Conservation (phyloP, 768 basidiomycete genomes). For the Leccinellum albellum region DNA sequence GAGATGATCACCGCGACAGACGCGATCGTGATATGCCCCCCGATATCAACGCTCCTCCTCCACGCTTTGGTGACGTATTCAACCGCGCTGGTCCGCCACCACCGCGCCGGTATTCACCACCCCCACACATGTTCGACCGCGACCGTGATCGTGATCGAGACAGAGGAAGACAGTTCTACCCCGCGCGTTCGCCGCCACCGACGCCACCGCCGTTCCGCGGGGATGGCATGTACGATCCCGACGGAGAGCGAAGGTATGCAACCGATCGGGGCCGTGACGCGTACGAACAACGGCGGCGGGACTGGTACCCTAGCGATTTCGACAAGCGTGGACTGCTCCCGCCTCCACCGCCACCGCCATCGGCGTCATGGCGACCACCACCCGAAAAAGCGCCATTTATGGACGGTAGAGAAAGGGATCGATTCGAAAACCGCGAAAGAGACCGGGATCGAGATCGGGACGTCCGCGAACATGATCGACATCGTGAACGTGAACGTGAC, state of each 20-base stretch:
- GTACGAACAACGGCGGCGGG: constrained; percentile 27
- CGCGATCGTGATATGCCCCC: constrained; percentile 35
- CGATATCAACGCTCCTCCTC: constrained; percentile 31
- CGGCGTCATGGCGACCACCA: constrained; percentile 26
- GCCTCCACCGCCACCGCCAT: not conserved
- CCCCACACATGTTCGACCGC: constrained; percentile 36
- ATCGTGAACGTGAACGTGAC: constrained; percentile 38
- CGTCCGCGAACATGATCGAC: constrained; percentile 35
- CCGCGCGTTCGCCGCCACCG: constrained; percentile 29
- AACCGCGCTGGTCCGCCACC: constrained; percentile 13
- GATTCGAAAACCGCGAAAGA: constrained; percentile 36
- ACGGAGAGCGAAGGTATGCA: constrained; percentile 33
- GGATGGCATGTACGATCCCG: constrained; percentile 30
- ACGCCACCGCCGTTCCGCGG: constrained; percentile 13
- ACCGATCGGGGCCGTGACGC: constrained; percentile 31
- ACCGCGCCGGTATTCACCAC: constrained; percentile 17
- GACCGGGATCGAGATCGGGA: constrained; percentile 23
- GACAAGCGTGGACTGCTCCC: constrained; percentile 32
- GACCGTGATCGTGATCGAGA: constrained; percentile 27
- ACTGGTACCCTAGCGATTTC: constrained; percentile 37
- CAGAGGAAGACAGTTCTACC: constrained; percentile 29
- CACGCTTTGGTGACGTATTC: constrained; percentile 36
- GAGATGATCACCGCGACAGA: constrained; percentile 28
- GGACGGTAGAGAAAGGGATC: constrained; percentile 35
- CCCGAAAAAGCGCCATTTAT: constrained; percentile 29